Evolutionary conservation across 73 alveolate genomes (phyloP), one percentile per base, ranked within the genome.

Genomic region (Paramecium pentaurelia): DNA sequence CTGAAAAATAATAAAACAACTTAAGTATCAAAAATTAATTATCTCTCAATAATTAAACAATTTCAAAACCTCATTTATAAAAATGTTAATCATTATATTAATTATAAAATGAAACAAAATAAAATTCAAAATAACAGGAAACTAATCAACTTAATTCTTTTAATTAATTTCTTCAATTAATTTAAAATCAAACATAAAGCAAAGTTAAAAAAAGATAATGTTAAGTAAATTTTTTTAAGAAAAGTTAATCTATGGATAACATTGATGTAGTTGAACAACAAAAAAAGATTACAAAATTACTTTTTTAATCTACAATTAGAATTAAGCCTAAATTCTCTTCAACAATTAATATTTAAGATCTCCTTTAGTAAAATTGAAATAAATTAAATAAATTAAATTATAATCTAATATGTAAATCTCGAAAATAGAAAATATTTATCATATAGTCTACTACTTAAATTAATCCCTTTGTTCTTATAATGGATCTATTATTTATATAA

Each of bases 361-460:
- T 64, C 42, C 84, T 64, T 64, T 64, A 64, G 84, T 3, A 64
- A 64, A 64, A 64, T 64, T 64, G 84, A 64, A 54, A 54, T 54
- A 54, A 54, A 54, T 54, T 18, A 54, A 54, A 54, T 54, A 34
- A 54, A 54, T 18, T 36, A 73, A 73, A 30, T 73, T 20, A 73
- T 22, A 45, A 54, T 54, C 70, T 54, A 54, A 54, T 4, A 80
- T 80, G 73, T 37, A 44, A 10, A 49, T 80, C 34, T 80, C 91
- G 28, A 80, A 80, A 18, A 30, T 14, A 40, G 54, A 42, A 0
- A n/a, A 42, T n/a, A 73, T 34, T n/a, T 1, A 73, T 6, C 22
- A 73, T 5, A 12, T 6, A 16, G 64, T 16, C 10, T 9, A 1
- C 1, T 18, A 20, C 1, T 18, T 1, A 16, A 27, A 34, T 37